Evolutionary conservation across 768 basidiomycete genomes (phyloP).

Genomic region (Termitomyces sp.): DNA sequence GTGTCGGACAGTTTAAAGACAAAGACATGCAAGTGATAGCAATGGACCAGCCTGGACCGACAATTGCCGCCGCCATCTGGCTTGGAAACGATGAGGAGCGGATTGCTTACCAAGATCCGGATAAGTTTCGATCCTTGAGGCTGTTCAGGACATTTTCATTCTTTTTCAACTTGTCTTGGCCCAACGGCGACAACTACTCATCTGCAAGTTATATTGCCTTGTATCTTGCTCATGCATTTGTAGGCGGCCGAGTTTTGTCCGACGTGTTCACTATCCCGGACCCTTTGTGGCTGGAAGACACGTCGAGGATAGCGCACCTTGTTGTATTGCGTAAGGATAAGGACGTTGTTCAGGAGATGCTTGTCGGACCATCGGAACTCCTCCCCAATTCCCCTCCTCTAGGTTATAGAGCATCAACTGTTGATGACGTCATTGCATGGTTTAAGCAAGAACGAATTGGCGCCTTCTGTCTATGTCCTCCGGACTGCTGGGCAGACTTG

Average conservation of each 20-base stretch:
- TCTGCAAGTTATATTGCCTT: not conserved
- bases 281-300: not conserved
- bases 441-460: not conserved
- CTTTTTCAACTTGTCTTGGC: not conserved
- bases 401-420: not conserved
- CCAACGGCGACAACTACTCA: not conserved
- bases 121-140: not conserved
- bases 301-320: not conserved
- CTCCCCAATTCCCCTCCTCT: not conserved
- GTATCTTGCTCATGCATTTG: not conserved
- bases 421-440: not conserved
- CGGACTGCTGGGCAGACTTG: not conserved
- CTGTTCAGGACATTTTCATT: not conserved
- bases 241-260: not conserved
- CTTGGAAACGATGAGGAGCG: not conserved
- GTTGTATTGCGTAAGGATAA: not conserved
- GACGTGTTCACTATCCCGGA: not conserved
- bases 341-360: not conserved
- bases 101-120: not conserved
- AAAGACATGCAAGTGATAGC: not conserved
- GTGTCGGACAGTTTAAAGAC: conserved; percentile 2
- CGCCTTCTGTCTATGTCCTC: not conserved
- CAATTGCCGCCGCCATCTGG: conserved; percentile 4
- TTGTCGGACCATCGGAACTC: conserved; percentile 1
- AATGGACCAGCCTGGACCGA: conserved; percentile 1